These are phyloP conservation scores for Claviceps sp. DNA, from an alignment of 2,329 filamentous ascomycete species.

Conservation along the genomic window DNA sequence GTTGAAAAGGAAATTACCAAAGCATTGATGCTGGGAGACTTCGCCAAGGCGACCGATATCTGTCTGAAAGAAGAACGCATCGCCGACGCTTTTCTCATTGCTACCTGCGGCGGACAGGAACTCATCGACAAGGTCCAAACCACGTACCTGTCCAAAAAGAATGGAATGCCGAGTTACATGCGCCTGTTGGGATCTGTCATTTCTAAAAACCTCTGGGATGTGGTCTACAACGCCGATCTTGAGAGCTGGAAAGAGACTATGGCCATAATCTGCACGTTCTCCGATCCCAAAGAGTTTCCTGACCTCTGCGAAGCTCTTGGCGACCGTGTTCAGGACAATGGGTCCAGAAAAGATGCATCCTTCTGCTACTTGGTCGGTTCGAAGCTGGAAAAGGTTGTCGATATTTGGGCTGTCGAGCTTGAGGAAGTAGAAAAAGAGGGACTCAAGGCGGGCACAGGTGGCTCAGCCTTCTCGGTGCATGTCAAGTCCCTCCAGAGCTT, in stretches of 20 bases:
- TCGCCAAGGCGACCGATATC: conserved; percentile 77
- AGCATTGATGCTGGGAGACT: conserved; percentile 79
- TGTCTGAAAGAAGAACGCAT: conserved; percentile 81
- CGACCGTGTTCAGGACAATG: conserved; percentile 73
- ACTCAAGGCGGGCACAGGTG: conserved; percentile 53
- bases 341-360: conserved; percentile 73
- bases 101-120: conserved; percentile 87
- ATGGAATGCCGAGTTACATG: conserved; percentile 77
- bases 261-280: conserved; percentile 91
- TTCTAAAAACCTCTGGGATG: conserved; percentile 93
- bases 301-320: conserved; percentile 91
- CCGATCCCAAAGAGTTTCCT: conserved; percentile 78
- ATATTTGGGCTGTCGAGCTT: conserved; percentile 85
- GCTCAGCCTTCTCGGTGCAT: conserved; percentile 84
- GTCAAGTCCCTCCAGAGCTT: conserved; percentile 80
- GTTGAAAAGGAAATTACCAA: conserved; percentile 80
- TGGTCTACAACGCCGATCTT: conserved; percentile 91
- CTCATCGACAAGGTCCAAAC: conserved; percentile 89
- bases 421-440: conserved; percentile 69
- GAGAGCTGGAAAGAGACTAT: conserved; percentile 94
- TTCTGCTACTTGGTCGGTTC: conserved; percentile 95
- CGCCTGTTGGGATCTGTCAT: conserved; percentile 84
- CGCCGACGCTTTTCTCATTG: conserved; percentile 95
- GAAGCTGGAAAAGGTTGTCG: conserved; percentile 92
- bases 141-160: conserved; percentile 75